Conservation (phyloP, 2,329 filamentous ascomycete genomes). For the Colletotrichum chrysophilum region DNA sequence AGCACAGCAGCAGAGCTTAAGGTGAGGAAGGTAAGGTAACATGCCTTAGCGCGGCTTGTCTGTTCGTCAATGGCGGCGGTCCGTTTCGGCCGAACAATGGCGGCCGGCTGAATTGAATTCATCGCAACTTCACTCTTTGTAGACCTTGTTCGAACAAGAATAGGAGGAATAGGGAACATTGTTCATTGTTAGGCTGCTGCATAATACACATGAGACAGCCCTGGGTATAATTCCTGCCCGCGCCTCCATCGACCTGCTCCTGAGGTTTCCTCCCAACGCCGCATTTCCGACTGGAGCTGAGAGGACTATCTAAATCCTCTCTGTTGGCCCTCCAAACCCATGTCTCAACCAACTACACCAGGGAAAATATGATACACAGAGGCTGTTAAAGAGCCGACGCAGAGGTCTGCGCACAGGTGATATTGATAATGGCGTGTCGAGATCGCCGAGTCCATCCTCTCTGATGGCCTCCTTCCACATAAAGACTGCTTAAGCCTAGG, state of each 20-base stretch:
- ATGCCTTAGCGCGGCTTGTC: constrained; percentile 4
- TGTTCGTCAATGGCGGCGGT: background rate
- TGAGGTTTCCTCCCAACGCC: constrained; percentile 14
- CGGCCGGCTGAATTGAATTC: background rate
- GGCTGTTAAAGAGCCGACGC: background rate
- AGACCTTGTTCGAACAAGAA: background rate
- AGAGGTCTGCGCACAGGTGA: background rate
- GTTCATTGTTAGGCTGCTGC: background rate
- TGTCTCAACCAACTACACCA: constrained; percentile 4
- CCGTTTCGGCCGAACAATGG: background rate
- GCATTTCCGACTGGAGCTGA: constrained; percentile 36
- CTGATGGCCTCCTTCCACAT: background rate
- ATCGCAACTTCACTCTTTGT: background rate
- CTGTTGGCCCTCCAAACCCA: constrained; percentile 40
- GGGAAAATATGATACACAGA: background rate
- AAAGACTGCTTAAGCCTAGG: constrained; percentile 21
- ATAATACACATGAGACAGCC: constrained; percentile 6
- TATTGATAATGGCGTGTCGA: constrained; percentile 9
- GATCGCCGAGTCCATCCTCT: background rate
- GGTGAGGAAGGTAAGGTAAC: background rate
- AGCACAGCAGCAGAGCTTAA: constrained; percentile 4
- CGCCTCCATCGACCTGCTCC: background rate
- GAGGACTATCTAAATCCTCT: constrained; percentile 59
- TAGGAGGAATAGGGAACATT: background rate
- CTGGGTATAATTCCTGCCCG: constrained; percentile 14